Evolutionary conservation across 306 rosid genomes (phyloP), one percentile per base, ranked within the genome.

Genomic region (Lablab purpureus): DNA sequence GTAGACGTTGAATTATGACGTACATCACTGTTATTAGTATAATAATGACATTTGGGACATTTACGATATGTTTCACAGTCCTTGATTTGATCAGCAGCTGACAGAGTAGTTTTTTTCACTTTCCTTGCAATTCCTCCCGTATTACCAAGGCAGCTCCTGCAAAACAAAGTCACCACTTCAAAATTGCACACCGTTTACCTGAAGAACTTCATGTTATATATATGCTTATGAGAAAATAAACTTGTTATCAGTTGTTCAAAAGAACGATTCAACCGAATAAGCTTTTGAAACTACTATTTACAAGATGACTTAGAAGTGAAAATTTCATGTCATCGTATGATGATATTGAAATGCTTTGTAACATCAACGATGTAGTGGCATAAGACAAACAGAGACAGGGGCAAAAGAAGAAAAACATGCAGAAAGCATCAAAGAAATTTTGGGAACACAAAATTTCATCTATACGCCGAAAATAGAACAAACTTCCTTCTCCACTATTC

Each of bases 141-240:
- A 68, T 91, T 84, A 40, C 86, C 56, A 25, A 94, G 67, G 96
- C 97, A 90, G 85, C 89, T 80, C 83, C 98, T 94, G 84, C 60
- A 76, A 47, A 83, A 77, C 78, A 69, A 81, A 72, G 79, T 45
- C 59, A 73, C 23, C 32, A 36, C 71, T 36, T 78, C 17, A 55
- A 19, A 75, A 68, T 10, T 11, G 45, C 10, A 14, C 50, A 15
- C 27, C 7, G 73, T 27, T 34, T 27, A 46, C 36, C 58, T 5
- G 19, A 82, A 83, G 37, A 46, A 83, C 28, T 10, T 47, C n/a
- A 52, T 41, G 21, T 50, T n/a, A 73, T 30, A 21, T 12, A 1
- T 1, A 7, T 25, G 36, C 4, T 0, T 56, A 73, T 37, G 55
- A 36, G 54, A 14, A 25, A 60, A 30, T 32, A 45, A 28, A 41